These are phyloP conservation scores for Penicillium canariense DNA, from an alignment of 495 filamentous ascomycete species.

Conservation along the genomic window DNA sequence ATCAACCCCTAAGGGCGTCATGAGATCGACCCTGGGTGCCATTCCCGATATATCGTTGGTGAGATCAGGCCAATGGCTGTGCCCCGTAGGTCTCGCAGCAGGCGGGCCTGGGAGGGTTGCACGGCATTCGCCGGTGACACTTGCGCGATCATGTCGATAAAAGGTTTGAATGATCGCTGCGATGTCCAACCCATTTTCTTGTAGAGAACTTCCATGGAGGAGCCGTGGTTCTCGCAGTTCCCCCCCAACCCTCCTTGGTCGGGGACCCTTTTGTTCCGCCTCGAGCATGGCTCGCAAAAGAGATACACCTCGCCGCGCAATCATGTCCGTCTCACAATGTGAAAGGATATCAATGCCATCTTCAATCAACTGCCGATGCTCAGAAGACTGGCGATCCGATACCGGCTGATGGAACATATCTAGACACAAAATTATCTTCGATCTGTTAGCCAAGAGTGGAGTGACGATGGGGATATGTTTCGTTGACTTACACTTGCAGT, in stretches of 20 bases:
- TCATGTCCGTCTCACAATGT: slow-evolving; percentile 31
- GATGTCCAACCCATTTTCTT: slow-evolving; percentile 6
- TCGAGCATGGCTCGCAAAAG: slow-evolving; percentile 27
- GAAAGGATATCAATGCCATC: slow-evolving; percentile 32
- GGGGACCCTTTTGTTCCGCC: slow-evolving; percentile 9
- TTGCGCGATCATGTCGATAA: slow-evolving; percentile 15
- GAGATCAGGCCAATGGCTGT: slow-evolving; percentile 11
- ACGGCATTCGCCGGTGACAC: not conserved
- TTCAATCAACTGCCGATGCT: slow-evolving; percentile 34
- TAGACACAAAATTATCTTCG: slow-evolving; percentile 38
- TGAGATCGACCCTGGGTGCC: slow-evolving; percentile 6
- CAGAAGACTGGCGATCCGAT: slow-evolving; percentile 28
- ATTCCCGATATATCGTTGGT: not conserved
- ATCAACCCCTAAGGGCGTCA: slow-evolving; percentile 13
- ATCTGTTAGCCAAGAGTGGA: not conserved
- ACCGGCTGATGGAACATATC: slow-evolving; percentile 39
- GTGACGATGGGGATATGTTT: not conserved
- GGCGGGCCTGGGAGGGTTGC: not conserved
- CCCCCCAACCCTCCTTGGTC: not conserved
- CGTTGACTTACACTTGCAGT: slow-evolving; percentile 25
- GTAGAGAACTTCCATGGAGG: not conserved
- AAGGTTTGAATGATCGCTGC: slow-evolving; percentile 19
- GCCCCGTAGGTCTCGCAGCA: not conserved
- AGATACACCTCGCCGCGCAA: slow-evolving; percentile 30
- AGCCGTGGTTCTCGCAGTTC: slow-evolving; percentile 1